phyloP scores from a whole-genome alignment of 2,329 filamentous ascomycete genomes.

The Colletotrichum musae region DNA sequence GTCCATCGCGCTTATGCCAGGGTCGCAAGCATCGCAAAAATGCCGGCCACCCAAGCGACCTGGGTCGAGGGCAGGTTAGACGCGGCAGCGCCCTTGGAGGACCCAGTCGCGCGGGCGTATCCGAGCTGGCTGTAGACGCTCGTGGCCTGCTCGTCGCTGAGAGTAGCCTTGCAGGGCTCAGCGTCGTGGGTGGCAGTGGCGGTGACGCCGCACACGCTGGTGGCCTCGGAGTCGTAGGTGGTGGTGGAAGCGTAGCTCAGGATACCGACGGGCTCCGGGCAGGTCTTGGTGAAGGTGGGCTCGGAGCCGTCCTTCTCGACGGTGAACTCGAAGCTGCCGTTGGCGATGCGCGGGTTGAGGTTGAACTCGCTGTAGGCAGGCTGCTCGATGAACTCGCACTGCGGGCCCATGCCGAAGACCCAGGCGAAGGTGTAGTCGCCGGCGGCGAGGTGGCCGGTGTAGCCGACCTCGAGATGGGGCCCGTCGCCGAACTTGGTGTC shows the following conservation, averaged over 20 bases:
- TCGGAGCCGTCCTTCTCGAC: constrained; percentile 32
- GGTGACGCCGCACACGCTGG: constrained; percentile 39
- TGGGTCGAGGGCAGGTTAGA: constrained; percentile 15
- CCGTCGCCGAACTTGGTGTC: constrained; percentile 32
- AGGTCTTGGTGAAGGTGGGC: constrained; percentile 39
- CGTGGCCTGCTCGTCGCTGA: constrained; percentile 35
- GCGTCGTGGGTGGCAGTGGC: constrained; percentile 37
- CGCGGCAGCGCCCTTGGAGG: constrained; percentile 27
- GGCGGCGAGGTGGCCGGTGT: constrained; percentile 33
- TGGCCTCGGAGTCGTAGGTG: constrained; percentile 36
- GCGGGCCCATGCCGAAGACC: constrained; percentile 36
- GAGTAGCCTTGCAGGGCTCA: constrained; percentile 36
- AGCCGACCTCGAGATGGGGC: constrained; percentile 35
- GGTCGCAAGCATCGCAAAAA: constrained; percentile 20
- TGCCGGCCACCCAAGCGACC: constrained; percentile 14
- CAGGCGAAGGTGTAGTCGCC: constrained; percentile 40
- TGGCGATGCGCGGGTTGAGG: constrained; percentile 37
- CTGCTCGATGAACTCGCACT: constrained; percentile 38
- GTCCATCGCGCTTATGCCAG: constrained; percentile 21
- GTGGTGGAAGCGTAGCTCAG: constrained; percentile 39
- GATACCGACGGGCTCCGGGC: constrained; percentile 33
- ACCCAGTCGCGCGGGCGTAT: constrained; percentile 34
- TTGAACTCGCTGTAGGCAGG: constrained; percentile 39
- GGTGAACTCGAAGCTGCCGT: constrained; percentile 39
- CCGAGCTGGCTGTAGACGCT: constrained; percentile 37